These are phyloP conservation scores for Talaromyces sp. DNA, from an alignment of 2,329 filamentous ascomycete genomes.

Conservation along the genomic window DNA sequence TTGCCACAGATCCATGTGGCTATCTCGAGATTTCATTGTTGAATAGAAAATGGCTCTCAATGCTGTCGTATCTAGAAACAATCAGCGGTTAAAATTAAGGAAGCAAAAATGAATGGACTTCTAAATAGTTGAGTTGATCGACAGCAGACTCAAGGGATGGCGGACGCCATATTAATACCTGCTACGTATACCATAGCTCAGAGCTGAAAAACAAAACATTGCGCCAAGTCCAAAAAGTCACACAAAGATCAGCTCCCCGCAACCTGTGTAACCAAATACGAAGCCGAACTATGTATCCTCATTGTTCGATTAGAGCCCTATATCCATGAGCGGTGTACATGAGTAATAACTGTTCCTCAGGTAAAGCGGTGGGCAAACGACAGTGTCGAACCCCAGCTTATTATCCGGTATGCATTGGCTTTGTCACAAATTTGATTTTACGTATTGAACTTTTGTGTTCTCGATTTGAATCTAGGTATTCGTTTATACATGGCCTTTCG, in stretches of 20 bases:
- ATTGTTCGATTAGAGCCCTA: background rate
- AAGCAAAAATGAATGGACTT: background rate
- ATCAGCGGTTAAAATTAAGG: background rate
- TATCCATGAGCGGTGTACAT: background rate
- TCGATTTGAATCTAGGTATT: background rate
- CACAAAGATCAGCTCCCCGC: background rate
- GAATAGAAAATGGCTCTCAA: background rate
- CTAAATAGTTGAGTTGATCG: background rate
- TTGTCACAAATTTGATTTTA: background rate
- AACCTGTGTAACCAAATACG: background rate
- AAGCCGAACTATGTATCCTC: background rate
- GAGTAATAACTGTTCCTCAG: background rate
- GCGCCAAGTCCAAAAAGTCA: background rate
- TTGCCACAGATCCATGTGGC: background rate
- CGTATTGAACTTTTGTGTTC: background rate
- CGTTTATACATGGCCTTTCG: background rate
- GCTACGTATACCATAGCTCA: background rate
- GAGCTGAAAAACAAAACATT: background rate
- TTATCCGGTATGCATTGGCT: background rate
- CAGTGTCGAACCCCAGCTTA: background rate
- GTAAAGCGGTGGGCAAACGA: background rate
- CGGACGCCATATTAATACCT: background rate
- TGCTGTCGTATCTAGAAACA: background rate
- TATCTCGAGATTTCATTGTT: constrained; percentile 1
- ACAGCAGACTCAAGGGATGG: background rate